A percentile compares a stretch with the other conserved stretches of the same genome.
Conservation (phyloP, 192 early-diverging fungal species). For the Dissophora globulifera region DNA sequence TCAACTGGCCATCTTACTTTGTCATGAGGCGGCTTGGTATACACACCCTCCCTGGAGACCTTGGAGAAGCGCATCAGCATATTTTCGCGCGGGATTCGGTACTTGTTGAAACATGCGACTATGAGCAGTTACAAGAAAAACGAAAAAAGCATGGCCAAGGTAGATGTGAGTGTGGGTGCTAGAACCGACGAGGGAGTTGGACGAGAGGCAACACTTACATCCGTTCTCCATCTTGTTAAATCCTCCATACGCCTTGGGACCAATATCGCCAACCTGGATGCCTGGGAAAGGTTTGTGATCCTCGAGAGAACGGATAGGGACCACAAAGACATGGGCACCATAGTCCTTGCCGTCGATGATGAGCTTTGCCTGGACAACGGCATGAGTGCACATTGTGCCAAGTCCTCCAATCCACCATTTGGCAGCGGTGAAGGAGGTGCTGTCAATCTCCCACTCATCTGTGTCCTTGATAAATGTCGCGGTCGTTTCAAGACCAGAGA, state of each 20-base stretch:
- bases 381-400: slow-evolving; percentile 74
- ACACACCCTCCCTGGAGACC: slow-evolving; percentile 64
- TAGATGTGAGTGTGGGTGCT: too few relatives aligned
- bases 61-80: slow-evolving; percentile 70
- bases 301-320: slow-evolving; percentile 68
- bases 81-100: slow-evolving; percentile 70
- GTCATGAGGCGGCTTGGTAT: slow-evolving; percentile 65
- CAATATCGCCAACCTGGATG: slow-evolving; percentile 73
- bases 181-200: too few relatives aligned
- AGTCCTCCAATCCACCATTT: slow-evolving; percentile 81
- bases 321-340: slow-evolving; percentile 74
- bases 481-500: slow-evolving; percentile 88
- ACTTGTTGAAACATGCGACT: slow-evolving; percentile 78
- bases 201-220: too few relatives aligned
- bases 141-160: too few relatives aligned
- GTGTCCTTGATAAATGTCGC: slow-evolving; percentile 84
- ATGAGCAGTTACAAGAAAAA: not conserved
- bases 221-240: slow-evolving; percentile 62
- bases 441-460: slow-evolving; percentile 88
- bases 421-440: slow-evolving; percentile 73
- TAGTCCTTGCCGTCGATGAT: slow-evolving; percentile 67
- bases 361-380: slow-evolving; percentile 69
- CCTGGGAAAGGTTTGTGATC: slow-evolving; percentile 69
- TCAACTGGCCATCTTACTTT: slow-evolving; percentile 33
- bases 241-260: slow-evolving; percentile 66